A percentile compares a stretch with the other conserved stretches of the same genome.
Conservation (phyloP, 768 basidiomycete genomes). For the Brasilioporus rufonigricans region DNA sequence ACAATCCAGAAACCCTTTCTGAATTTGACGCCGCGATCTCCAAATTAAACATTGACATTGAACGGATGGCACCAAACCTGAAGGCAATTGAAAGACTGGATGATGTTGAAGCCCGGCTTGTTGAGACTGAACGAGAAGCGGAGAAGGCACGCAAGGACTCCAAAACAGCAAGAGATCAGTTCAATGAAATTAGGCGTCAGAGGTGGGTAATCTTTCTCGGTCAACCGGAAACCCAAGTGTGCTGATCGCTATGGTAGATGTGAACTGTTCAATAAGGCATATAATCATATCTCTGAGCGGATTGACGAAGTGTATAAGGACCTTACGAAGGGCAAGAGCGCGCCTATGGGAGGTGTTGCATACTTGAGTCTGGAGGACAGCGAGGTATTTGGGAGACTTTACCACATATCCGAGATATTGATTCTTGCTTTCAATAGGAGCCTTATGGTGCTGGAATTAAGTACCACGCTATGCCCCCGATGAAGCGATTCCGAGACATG, state of each 20-base stretch:
- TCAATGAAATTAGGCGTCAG: constrained; percentile 81
- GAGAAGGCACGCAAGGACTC: constrained; percentile 90
- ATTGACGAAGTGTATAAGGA: constrained; percentile 98
- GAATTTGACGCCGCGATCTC: constrained; percentile 72
- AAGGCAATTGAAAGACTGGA: constrained; percentile 93
- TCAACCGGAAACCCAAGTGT: not conserved
- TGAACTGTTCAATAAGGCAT: constrained; percentile 94
- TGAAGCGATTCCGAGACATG: constrained; percentile 99
- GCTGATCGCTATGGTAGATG: constrained; percentile 36
- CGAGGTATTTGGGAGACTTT: constrained; percentile 58
- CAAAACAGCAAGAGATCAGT: constrained; percentile 86
- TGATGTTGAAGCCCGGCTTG: constrained; percentile 79
- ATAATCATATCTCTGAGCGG: constrained; percentile 90
- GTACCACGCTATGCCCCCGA: constrained; percentile 99
- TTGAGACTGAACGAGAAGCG: constrained; percentile 89
- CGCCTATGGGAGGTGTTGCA: constrained; percentile 94
- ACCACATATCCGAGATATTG: not conserved
- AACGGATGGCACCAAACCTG: constrained; percentile 93
- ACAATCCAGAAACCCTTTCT: constrained; percentile 59
- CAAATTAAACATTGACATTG: constrained; percentile 77
- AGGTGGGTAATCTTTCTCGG: constrained; percentile 46
- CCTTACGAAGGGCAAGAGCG: constrained; percentile 90
- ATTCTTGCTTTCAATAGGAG: constrained; percentile 48
- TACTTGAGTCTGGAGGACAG: constrained; percentile 95
- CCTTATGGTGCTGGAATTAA: constrained; percentile 89